Conservation (phyloP, 805 yeast genomes). For the Tetrapisispora pingtungensis region DNA sequence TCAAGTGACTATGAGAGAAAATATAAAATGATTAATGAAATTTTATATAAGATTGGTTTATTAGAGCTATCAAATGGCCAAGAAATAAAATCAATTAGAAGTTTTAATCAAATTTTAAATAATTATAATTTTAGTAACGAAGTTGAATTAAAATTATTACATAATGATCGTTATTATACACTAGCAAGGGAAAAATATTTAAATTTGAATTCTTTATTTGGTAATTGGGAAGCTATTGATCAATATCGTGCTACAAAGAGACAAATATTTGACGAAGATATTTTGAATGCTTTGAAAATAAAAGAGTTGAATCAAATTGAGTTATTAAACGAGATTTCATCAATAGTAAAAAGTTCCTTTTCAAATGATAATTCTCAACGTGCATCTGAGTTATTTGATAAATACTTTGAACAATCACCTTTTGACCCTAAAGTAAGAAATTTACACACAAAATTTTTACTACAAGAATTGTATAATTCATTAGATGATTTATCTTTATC, state of each 20-base stretch:
- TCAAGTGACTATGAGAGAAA: background rate
- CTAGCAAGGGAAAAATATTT: conserved; percentile 43
- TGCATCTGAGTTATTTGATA: conserved; percentile 24
- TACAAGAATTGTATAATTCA: conserved; percentile 17
- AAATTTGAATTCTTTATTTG: conserved; percentile 43
- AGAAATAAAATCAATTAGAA: conserved; percentile 43
- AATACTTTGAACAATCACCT: conserved; percentile 36
- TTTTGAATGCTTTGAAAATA: conserved; percentile 8
- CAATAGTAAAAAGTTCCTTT: conserved; percentile 1
- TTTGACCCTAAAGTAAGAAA: conserved; percentile 30
- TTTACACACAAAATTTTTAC: conserved; percentile 13
- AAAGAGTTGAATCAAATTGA: background rate
- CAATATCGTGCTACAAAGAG: conserved; percentile 9
- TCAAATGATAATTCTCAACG: conserved; percentile 13
- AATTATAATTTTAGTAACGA: background rate
- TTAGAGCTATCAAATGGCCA: conserved; percentile 49
- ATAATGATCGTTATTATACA: conserved; percentile 20
- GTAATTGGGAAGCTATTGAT: conserved; percentile 35
- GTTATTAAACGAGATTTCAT: background rate
- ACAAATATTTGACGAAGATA: conserved; percentile 5
- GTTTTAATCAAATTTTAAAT: conserved; percentile 34
- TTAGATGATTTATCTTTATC: conserved; percentile 19
- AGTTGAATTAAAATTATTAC: background rate
- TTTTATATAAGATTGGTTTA: conserved; percentile 51
- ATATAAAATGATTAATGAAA: conserved; percentile 16